Evolutionary conservation across 2,329 filamentous ascomycete species (phyloP).

Genomic region (Ceratocystis ficicola): DNA sequence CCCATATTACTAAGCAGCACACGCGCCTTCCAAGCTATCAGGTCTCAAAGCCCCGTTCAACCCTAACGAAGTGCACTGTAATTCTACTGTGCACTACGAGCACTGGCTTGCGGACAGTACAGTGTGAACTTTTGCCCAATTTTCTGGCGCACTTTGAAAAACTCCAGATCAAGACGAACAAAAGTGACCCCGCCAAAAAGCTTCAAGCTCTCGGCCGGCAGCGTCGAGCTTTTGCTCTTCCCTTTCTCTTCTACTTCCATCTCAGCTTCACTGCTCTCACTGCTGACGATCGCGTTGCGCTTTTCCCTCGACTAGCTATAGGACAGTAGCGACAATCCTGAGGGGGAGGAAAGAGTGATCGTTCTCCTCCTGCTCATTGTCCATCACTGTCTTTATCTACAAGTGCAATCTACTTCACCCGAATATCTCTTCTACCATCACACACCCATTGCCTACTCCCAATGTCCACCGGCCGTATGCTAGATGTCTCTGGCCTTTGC

Average conservation of each 20-base stretch:
- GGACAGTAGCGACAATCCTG: too few relatives aligned
- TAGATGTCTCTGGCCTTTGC: constrained; percentile 9
- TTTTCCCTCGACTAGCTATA: too few relatives aligned
- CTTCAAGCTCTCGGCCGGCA: background rate
- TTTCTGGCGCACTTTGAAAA: too few relatives aligned
- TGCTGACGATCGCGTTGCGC: background rate
- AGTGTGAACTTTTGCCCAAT: background rate
- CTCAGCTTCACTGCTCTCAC: background rate
- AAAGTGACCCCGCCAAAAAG: constrained; percentile 9
- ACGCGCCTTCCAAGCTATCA: background rate
- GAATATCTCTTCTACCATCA: background rate
- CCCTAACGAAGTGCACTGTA: background rate
- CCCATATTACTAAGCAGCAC: too few relatives aligned
- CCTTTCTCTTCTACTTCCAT: background rate
- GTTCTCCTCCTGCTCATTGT: too few relatives aligned
- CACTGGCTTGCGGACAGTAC: background rate
- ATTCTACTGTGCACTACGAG: background rate
- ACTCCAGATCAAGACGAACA: background rate
- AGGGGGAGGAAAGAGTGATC: too few relatives aligned
- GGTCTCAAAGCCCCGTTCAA: background rate
- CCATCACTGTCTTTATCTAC: too few relatives aligned
- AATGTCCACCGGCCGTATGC: background rate
- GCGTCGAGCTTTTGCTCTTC: background rate
- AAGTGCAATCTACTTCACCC: too few relatives aligned
- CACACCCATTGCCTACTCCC: background rate